These are phyloP conservation scores for Hypoxylon crocopeplum DNA, from an alignment of 495 filamentous ascomycete species.

Conservation along the genomic window DNA sequence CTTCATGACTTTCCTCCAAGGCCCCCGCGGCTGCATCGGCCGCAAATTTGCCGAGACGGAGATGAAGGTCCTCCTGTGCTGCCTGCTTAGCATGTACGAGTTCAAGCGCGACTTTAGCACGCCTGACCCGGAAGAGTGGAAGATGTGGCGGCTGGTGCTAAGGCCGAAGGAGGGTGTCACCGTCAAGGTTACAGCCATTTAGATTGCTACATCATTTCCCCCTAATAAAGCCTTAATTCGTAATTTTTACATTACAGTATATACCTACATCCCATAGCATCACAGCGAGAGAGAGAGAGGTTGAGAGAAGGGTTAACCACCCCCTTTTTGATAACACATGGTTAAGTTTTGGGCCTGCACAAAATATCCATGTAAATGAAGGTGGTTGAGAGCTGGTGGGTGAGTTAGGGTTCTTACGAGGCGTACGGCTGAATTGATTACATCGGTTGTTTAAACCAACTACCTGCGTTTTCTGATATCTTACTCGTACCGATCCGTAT, in stretches of 20 bases:
- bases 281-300: conserved; percentile 4
- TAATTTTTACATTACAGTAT: conserved; percentile 2
- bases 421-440: not conserved
- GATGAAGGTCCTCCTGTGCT: conserved; percentile 49
- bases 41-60: conserved; percentile 51
- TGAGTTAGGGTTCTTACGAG: conserved; percentile 10
- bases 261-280: not conserved
- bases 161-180: conserved; percentile 57
- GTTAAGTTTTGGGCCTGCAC: not conserved
- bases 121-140: conserved; percentile 57
- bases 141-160: conserved; percentile 62
- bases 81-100: conserved; percentile 44
- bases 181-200: conserved; percentile 46
- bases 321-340: not conserved
- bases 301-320: too few relatives aligned
- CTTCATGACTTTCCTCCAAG: conserved; percentile 49
- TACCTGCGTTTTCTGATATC: not conserved
- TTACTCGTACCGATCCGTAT: not conserved
- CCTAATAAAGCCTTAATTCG: conserved; percentile 2
- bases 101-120: conserved; percentile 46
- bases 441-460: not conserved
- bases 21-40: conserved; percentile 49
- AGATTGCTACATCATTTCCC: not conserved
- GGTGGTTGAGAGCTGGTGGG: not conserved
- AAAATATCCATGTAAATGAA: conserved; percentile 4